Evolutionary conservation across 208 protist species (phyloP).

Genomic region (Sergeia podlipaevii): DNA sequence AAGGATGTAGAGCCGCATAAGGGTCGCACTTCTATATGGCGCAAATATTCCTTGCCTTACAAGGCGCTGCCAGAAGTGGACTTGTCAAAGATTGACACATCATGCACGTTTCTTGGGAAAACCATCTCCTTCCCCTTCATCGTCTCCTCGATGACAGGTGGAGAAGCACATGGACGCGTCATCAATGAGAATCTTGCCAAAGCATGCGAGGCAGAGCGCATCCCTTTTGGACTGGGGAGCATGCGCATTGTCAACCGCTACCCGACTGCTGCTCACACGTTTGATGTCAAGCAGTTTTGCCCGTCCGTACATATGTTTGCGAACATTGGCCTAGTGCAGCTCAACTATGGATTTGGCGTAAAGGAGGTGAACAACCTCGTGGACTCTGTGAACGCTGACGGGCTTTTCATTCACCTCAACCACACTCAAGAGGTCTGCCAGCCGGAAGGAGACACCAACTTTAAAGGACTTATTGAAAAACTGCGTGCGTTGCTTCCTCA

Average conservation of each 20-base stretch:
- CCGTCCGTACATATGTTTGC: slow-evolving; percentile 90
- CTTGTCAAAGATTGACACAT: slow-evolving; percentile 70
- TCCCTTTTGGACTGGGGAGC: slow-evolving; percentile 87
- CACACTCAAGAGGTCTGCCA: slow-evolving; percentile 89
- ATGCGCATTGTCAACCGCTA: slow-evolving; percentile 92
- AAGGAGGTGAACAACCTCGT: slow-evolving; percentile 84
- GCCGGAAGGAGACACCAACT: slow-evolving; percentile 91
- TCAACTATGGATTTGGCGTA: slow-evolving; percentile 91
- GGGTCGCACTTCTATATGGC: slow-evolving; percentile 51
- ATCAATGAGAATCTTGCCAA: slow-evolving; percentile 91
- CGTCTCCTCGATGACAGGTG: slow-evolving; percentile 90
- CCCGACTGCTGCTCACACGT: slow-evolving; percentile 70
- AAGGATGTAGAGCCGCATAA: slow-evolving; percentile 86
- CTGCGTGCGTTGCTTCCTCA: slow-evolving; percentile 64
- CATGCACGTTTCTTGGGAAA: slow-evolving; percentile 66
- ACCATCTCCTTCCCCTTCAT: slow-evolving; percentile 84
- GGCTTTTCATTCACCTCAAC: slow-evolving; percentile 90
- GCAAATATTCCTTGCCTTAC: slow-evolving; percentile 82
- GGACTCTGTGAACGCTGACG: slow-evolving; percentile 77
- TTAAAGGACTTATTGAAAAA: slow-evolving; percentile 75
- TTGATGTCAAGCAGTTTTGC: slow-evolving; percentile 85
- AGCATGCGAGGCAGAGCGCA: slow-evolving; percentile 82
- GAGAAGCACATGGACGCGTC: slow-evolving; percentile 82
- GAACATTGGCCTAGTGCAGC: slow-evolving; percentile 90
- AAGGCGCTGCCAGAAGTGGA: slow-evolving; percentile 85